Percentiles rank a stretch among this genome's conserved stretches.
These are phyloP conservation scores for Heliosperma pusillum DNA, from an alignment of 148 eudicot genomes.

Conservation along the genomic window DNA sequence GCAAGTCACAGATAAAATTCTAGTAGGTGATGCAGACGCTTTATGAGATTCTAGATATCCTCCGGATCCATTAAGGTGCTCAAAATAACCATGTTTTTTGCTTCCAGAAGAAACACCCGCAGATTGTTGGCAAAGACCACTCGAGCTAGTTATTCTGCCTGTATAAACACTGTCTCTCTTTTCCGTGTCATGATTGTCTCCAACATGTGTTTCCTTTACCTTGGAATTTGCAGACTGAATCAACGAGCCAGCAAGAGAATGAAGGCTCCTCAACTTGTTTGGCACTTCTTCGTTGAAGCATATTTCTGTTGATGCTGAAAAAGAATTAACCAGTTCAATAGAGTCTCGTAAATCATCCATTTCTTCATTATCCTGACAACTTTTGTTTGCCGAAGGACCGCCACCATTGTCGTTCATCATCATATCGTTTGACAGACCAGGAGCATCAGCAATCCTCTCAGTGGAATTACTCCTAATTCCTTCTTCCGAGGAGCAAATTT, in stretches of 20 bases:
- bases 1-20: not conserved
- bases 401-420: not conserved
- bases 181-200: not conserved
- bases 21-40: constrained; percentile 14
- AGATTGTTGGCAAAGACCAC: not conserved
- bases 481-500: not conserved
- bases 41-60: not conserved
- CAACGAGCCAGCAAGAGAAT: not conserved
- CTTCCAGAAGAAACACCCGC: not conserved
- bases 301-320: not conserved
- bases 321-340: constrained; percentile 2
- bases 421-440: not conserved
- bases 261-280: not conserved
- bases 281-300: not conserved
- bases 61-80: constrained; percentile 11
- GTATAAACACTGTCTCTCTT: not conserved
- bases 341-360: not conserved
- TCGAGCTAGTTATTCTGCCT: constrained; percentile 4
- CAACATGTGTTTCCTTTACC: constrained; percentile 1
- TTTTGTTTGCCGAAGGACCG: constrained; percentile 2
- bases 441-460: not conserved
- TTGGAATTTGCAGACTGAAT: not conserved
- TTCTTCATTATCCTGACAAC: not conserved
- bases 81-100: not conserved
- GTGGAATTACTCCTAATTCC: not conserved